Base-by-base conservation (phyloP, 768 basidiomycete species). In the Trametes cingulata region DNA sequence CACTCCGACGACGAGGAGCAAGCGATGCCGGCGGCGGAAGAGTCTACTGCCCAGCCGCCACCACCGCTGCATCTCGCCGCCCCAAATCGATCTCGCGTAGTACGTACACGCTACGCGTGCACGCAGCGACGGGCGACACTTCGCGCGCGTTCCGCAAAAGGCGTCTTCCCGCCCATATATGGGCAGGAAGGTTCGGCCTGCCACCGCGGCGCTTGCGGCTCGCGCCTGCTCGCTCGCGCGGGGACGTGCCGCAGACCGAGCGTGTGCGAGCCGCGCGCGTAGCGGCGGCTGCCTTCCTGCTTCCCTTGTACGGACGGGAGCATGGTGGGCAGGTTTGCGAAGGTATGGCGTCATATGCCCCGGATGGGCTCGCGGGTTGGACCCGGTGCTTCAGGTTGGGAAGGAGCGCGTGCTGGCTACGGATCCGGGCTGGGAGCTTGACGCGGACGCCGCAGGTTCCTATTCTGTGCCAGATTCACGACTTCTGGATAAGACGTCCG, bases 141-240 rank as follows among this genome's bases (percentile, higher is more conserved):
- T 12, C 33, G 8, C 52, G 45, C 58, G 36, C 45, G 37, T 49
- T 36, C 54, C 60, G 54, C 46, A 56, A 37, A 61, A 27, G 60
- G 60, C 33, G 43, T 33, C 10, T 4, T 1, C 5, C 33, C 20
- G 22, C 48, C 60, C 45, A 56, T 61, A 61, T 61, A 40, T 61
- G 55, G 60, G 55, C 55, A 61, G 49, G 19, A 47, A 56, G 60
- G 60, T 56, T 56, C 60, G 55, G 17, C 22, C 48, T 56, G 25
- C 48, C 43, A 46, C n/a, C 29, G 40, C 25, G 29, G 27, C 36
- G 33, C 36, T 29, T 9, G 35, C 50, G 10, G 29, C 50, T 29
- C 6, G 19, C 51, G 14, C 29, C 22, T 15, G 37, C 29, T 25
- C 51, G 20, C 17, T 8, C 17, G 37, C 36, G 24, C 39, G 20